Evolutionary conservation across 106 monocot genomes (phyloP).

Genomic region (Acorus calamus): DNA sequence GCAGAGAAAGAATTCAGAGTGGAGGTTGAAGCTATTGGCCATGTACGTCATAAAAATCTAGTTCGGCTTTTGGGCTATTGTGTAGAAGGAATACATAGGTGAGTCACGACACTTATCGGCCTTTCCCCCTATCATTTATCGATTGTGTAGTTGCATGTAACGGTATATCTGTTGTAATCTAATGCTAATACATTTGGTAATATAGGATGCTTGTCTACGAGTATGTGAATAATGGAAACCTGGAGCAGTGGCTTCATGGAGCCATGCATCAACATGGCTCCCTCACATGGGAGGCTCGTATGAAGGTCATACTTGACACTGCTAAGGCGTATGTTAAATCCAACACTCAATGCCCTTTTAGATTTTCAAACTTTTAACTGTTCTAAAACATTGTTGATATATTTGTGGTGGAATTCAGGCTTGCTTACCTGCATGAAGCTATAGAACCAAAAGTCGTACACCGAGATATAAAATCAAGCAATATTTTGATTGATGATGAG

Average conservation of each 20-base stretch:
- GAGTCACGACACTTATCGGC: no score
- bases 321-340: constrained; percentile 35
- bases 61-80: no score
- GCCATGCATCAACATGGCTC: constrained; percentile 61
- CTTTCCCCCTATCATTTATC: no score
- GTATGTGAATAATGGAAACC: constrained; percentile 86
- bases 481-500: constrained; percentile 11
- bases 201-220: constrained; percentile 87
- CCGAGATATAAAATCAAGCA: constrained; percentile 17
- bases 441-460: constrained; percentile 17
- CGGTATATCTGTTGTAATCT: no score
- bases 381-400: constrained; percentile 17
- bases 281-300: constrained; percentile 75
- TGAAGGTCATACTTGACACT: constrained; percentile 73
- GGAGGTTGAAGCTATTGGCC: no score
- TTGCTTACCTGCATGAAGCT: constrained; percentile 14
- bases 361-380: no score
- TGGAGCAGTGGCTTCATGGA: constrained; percentile 94
- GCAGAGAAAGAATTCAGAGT: no score
- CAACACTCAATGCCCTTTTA: no score
- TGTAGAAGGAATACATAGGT: no score
- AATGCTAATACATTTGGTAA: no score
- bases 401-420: constrained; percentile 4
- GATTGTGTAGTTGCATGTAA: no score
- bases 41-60: no score